phyloP scores from a whole-genome alignment of 768 basidiomycete genomes.

The Coprinopsis marcescibilis region DNA sequence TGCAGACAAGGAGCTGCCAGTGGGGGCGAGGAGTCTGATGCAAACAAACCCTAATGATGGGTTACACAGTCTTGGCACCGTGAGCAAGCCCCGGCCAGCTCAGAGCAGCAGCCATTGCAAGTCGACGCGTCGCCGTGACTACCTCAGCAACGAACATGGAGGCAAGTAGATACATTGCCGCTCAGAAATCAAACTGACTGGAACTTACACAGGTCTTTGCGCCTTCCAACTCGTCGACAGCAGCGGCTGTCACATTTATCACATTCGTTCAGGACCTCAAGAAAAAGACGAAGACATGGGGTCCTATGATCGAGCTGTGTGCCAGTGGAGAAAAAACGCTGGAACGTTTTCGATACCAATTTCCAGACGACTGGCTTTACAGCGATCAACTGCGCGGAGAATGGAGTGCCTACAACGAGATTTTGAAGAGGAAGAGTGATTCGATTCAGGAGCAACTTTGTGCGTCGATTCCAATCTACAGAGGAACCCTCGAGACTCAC shows the following conservation, averaged over 20 bases:
- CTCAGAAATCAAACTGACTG: constrained; percentile 10
- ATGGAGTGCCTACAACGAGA: constrained; percentile 98
- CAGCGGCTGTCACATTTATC: constrained; percentile 97
- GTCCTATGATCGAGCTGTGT: constrained; percentile 92
- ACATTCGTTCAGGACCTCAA: constrained; percentile 99
- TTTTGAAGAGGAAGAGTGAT: constrained; percentile 95
- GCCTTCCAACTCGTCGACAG: constrained; percentile 87
- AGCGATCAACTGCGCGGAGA: constrained; percentile 96
- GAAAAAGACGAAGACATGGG: constrained; percentile 95
- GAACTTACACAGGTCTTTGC: constrained; percentile 48
- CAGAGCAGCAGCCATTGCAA: no score
- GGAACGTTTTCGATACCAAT: constrained; percentile 95
- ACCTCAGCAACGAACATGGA: constrained; percentile 33
- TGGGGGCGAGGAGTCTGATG: no score
- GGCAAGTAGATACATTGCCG: constrained; percentile 22
- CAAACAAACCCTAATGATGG: constrained; percentile 13
- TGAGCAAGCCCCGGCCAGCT: no score
- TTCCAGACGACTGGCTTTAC: constrained; percentile 96
- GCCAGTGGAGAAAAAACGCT: constrained; percentile 94
- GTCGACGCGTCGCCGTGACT: constrained; percentile 31
- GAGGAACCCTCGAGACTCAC: neutral
- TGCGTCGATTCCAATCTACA: constrained; percentile 30
- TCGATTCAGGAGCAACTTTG: constrained; percentile 98
- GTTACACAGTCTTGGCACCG: constrained; percentile 12
- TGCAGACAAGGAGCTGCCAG: no score